Conservation (phyloP, 208 protist species). For the Porcisia hertigi region DNA sequence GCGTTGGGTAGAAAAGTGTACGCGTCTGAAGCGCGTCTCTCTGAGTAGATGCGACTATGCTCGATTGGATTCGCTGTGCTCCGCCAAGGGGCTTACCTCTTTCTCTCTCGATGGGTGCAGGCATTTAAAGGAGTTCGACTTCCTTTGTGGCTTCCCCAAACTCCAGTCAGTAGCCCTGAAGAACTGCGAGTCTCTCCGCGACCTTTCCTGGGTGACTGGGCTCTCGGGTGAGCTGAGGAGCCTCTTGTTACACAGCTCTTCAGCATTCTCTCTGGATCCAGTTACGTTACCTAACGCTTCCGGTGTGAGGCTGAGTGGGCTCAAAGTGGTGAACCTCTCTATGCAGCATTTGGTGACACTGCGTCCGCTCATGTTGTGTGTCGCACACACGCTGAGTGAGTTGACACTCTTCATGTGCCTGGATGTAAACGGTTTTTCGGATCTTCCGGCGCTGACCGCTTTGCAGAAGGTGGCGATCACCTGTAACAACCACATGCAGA, state of each 20-base stretch:
- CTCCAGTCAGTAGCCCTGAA: slow-evolving; percentile 6
- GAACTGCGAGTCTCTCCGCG: slow-evolving; percentile 9
- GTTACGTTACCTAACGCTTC: background rate
- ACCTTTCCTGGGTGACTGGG: slow-evolving; percentile 18
- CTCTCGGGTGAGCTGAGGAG: slow-evolving; percentile 8
- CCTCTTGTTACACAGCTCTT: slow-evolving; percentile 7
- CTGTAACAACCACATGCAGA: slow-evolving; percentile 20
- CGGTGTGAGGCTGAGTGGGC: slow-evolving; percentile 3
- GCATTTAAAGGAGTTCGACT: slow-evolving; percentile 3
- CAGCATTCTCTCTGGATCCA: background rate
- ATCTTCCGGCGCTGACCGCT: slow-evolving; percentile 15
- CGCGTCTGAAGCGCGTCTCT: background rate
- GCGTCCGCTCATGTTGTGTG: slow-evolving; percentile 4
- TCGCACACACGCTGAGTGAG: slow-evolving; percentile 18
- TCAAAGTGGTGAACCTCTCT: slow-evolving; percentile 11
- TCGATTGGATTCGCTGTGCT: background rate
- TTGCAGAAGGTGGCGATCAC: slow-evolving; percentile 21
- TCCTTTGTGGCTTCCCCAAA: slow-evolving; percentile 12
- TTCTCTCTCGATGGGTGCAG: slow-evolving; percentile 17
- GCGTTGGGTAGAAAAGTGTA: slow-evolving; percentile 16
- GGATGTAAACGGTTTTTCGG: slow-evolving; percentile 6
- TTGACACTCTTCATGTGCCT: slow-evolving; percentile 22
- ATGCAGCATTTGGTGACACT: slow-evolving; percentile 1
- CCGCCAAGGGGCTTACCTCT: background rate
- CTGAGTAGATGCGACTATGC: slow-evolving; percentile 13